These are phyloP conservation scores for Fomitopsis pinicola DNA, from an alignment of 1,284 basidiomycete species.

Conservation along the genomic window DNA sequence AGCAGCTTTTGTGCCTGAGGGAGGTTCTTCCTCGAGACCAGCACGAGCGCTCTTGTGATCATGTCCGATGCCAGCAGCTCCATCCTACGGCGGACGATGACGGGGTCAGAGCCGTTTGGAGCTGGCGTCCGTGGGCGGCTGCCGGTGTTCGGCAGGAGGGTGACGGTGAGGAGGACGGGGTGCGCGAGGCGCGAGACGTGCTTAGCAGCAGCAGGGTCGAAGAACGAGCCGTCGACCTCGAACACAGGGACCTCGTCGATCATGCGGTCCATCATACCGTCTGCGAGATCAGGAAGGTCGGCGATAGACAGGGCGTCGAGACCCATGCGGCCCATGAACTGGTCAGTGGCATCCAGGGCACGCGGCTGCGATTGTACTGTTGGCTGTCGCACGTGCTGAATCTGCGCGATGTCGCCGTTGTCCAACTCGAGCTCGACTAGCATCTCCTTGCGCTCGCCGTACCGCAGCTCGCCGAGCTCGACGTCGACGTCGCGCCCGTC, in stretches of 20 bases:
- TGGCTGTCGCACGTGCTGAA: slow-evolving; percentile 17
- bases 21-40: slow-evolving; percentile 85
- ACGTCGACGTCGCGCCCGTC: slow-evolving; percentile 93
- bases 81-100: slow-evolving; percentile 89
- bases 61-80: slow-evolving; percentile 91
- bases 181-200: slow-evolving; percentile 81
- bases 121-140: slow-evolving; percentile 39
- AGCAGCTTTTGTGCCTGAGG: slow-evolving; percentile 84
- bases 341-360: slow-evolving; percentile 69
- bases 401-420: slow-evolving; percentile 52
- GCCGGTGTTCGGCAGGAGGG: slow-evolving; percentile 63
- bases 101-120: slow-evolving; percentile 64
- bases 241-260: slow-evolving; percentile 92
- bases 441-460: slow-evolving; percentile 92
- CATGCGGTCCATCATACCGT: slow-evolving; percentile 87
- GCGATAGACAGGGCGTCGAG: slow-evolving; percentile 70
- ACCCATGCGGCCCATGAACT: slow-evolving; percentile 78
- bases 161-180: slow-evolving; percentile 86
- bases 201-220: slow-evolving; percentile 80
- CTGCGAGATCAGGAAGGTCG: slow-evolving; percentile 65
- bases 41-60: slow-evolving; percentile 87
- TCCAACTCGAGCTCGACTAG: slow-evolving; percentile 90
- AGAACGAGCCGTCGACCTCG: slow-evolving; percentile 90
- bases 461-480: slow-evolving; percentile 89
- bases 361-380: slow-evolving; percentile 17